Evolutionary conservation across 2,329 filamentous ascomycete species (phyloP), one percentile per base, ranked within the genome.

Genomic region (Tolypocladium inflatum): DNA sequence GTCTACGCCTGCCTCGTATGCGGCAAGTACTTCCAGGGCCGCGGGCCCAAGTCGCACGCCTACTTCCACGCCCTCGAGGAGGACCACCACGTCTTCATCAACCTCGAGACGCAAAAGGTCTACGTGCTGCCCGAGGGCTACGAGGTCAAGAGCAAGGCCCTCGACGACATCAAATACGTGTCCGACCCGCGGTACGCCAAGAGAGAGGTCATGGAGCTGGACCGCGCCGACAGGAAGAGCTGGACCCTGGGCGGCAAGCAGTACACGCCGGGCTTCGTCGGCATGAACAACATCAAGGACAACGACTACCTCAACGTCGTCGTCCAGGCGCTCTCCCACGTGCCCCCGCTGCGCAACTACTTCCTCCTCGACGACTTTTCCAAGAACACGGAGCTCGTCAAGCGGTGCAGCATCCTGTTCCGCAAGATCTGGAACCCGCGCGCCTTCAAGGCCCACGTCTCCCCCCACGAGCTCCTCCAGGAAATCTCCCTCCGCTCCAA

Each of bases 271-370:
- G 93, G 94, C 7, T 99, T 92, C 70, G 91, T 99, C 61, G 94
- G 94, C 64, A 95, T 99, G 90, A 99, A 99, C 80, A 99, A 99
- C 75, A 97, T 99, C 80, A 99, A 99, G 74, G 91, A 94, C 59
- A 99, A 99, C 75, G 94, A 99, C 77, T 99, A 99, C 76, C 82
- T 97, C 69, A 99, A 99, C 70, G 93, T 96, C 33, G 84, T 97
- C 3, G 88, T 96, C 54, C 94, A 99, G 73, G 88, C 92, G 8
- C 81, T 99, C 42, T 87, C 93, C 3, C 94, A 99, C 73, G 91
- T 97, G 33, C 79, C 86, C 23, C 93, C 94, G 4, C 78, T 99
- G 64, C 86, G 94, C 39, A 97, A 97, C 71, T 97, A 86, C 75
- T 86, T 97, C 70, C 85, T 99, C 67, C 82, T 97, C 1, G 90